Conservation (phyloP, 371 early-diverging fungal genomes). For the Rhizopus arrhizus region DNA sequence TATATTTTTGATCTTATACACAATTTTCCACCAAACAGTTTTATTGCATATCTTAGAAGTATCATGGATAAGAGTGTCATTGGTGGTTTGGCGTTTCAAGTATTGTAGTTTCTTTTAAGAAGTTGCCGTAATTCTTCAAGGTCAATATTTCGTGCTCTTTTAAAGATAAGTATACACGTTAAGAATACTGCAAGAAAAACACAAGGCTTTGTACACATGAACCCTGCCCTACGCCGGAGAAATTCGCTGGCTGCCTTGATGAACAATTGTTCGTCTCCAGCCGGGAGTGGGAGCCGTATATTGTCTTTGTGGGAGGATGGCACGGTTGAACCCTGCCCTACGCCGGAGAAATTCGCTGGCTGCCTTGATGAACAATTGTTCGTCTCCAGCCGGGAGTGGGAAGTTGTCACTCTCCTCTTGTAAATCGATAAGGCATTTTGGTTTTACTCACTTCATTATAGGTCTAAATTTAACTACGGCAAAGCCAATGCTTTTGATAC, state of each 20-base stretch:
- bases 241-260: slow-evolving; percentile 18
- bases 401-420: slow-evolving; percentile 23
- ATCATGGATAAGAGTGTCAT: slow-evolving; percentile 15
- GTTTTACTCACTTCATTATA: slow-evolving; percentile 15
- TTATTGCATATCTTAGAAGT: slow-evolving; percentile 12
- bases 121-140: slow-evolving; percentile 19
- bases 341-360: too few species aligned
- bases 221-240: slow-evolving; percentile 22
- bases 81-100: slow-evolving; percentile 18
- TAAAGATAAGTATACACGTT: slow-evolving; percentile 21
- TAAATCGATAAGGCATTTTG: slow-evolving; percentile 17
- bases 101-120: slow-evolving; percentile 14
- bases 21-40: slow-evolving; percentile 9
- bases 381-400: slow-evolving; percentile 24
- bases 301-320: slow-evolving; percentile 5
- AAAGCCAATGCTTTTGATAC: slow-evolving; percentile 18
- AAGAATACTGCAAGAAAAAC: slow-evolving; percentile 17
- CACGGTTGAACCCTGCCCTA: slow-evolving; percentile 15
- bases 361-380: slow-evolving; percentile 19
- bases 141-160: slow-evolving; percentile 18
- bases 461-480: slow-evolving; percentile 19
- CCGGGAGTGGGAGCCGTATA: slow-evolving; percentile 19
- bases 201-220: slow-evolving; percentile 19
- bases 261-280: slow-evolving; percentile 20
- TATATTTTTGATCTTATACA: slow-evolving; percentile 9